A percentile compares a stretch with the other conserved stretches of the same genome.
phyloP scores from a whole-genome alignment of 768 basidiomycete species.

The Suillus placidus region DNA sequence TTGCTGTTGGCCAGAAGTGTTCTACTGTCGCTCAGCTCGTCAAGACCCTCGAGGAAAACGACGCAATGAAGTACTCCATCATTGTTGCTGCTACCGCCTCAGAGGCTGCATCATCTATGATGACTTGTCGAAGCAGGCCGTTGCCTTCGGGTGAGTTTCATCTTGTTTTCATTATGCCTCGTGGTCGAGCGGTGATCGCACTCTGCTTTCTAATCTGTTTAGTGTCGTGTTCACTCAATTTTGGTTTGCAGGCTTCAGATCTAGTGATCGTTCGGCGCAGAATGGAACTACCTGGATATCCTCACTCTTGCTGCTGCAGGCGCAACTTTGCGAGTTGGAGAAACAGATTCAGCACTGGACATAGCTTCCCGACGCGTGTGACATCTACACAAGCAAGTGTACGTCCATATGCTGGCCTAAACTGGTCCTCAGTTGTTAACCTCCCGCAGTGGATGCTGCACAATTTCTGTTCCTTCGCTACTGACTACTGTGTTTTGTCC shows the following conservation, averaged over 20 bases:
- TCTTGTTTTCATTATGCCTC: no score
- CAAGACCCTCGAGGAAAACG: slow-evolving; percentile 99
- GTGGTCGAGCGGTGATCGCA: no score
- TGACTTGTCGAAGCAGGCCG: slow-evolving; percentile 99
- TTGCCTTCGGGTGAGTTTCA: no score
- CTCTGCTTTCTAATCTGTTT: no score
- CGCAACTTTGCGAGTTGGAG: no score
- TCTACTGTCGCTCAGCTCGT: slow-evolving; percentile 99
- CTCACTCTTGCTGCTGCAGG: no score
- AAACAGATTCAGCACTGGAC: no score
- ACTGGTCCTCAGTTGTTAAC: background rate
- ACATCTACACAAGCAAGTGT: slow-evolving; percentile 78
- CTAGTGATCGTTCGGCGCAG: no score
- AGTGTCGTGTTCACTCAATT: no score
- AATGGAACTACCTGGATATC: no score
- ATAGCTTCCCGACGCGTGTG: slow-evolving; percentile 84
- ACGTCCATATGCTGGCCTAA: slow-evolving; percentile 26
- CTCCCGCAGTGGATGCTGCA: slow-evolving; percentile 82
- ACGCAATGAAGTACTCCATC: slow-evolving; percentile 99
- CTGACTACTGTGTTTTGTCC: slow-evolving; percentile 70
- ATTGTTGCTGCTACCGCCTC: slow-evolving; percentile 99
- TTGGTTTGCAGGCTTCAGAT: no score
- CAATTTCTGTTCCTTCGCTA: slow-evolving; percentile 80
- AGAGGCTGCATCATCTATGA: slow-evolving; percentile 99
- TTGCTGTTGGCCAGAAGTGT: slow-evolving; percentile 98